Conservation (phyloP, 306 rosid genomes). For the Hylodesmum podocarpum region DNA sequence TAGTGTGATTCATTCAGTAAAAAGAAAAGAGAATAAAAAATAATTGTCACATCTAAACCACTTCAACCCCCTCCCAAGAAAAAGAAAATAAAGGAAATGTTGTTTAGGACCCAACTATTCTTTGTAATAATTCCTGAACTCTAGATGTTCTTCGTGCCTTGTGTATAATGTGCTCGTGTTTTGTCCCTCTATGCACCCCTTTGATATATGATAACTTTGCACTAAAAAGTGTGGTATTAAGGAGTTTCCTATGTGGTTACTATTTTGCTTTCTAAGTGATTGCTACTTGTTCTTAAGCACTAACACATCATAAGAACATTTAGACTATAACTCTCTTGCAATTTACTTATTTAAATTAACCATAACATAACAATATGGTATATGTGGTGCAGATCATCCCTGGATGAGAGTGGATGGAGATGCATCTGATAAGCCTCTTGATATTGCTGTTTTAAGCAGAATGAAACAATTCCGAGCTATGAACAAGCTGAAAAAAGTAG, state of each 20-base stretch:
- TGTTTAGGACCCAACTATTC: neutral
- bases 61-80: neutral
- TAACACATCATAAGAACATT: neutral
- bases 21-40: neutral
- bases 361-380: neutral
- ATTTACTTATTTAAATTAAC: conserved; percentile 14
- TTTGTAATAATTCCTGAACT: neutral
- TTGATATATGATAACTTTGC: conserved; percentile 3
- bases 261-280: neutral
- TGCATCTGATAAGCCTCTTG: conserved; percentile 93
- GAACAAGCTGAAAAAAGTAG: conserved; percentile 98
- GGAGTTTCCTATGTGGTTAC: conserved; percentile 4
- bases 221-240: neutral
- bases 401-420: conserved; percentile 98
- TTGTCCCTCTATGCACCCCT: neutral
- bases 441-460: conserved; percentile 87
- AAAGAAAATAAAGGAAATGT: neutral
- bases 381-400: conserved; percentile 75
- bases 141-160: neutral
- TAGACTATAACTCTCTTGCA: neutral
- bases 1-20: neutral
- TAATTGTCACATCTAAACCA: neutral
- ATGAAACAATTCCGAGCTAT: conserved; percentile 98
- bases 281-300: neutral
- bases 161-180: neutral